Evolutionary conservation across 1,284 basidiomycete genomes (phyloP), one percentile per base, ranked within the genome.

Genomic region (Ceratobasidium sp.): DNA sequence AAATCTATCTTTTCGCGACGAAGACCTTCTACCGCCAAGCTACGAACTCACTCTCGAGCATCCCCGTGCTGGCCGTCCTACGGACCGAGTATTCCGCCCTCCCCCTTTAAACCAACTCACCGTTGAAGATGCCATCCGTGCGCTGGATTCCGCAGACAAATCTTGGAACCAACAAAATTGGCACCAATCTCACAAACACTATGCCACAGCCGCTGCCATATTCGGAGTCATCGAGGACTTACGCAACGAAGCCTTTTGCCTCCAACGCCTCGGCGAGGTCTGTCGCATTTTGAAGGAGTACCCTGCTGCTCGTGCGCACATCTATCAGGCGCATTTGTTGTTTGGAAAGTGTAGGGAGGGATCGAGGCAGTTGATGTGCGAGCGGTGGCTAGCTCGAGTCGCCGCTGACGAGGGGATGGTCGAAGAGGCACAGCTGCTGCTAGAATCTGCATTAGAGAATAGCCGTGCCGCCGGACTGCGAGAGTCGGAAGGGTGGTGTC

Each of bases 401-500:
- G 56, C 56, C 22, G 59, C 27, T 48, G 56, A 71, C 19, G 54
- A 59, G 24, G 67, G 67, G 33, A 71, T 48, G 11, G 7, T 2
- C 15, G 56, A 71, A n/a, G 56, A 71, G n/a, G 54, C 36, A 4
- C 27, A 27, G 22, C n/a, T 50, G 47, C 24, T 71, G 29, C 67
- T 71, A 15, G 54, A 60, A 17, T 2, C 36, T 51, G 56, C 67
- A 5, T 41, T 71, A 5, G 67, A 57, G n/a, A 71, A 29, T n/a
- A 71, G 67, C 22, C 67, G 67, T n/a, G n/a, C 22, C 29, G 45
- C 67, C 15, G 56, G 67, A 17, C 8, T 71, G 27, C 56, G 56
- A 14, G 67, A 71, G 24, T 71, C 67, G 8, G 67, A 71, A 22
- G 67, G 67, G 29, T 71, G 67, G 67, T 71, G 56, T 51, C 67